Percentiles rank a stretch among this genome's conserved stretches.
phyloP scores from a whole-genome alignment of 352 stramenopile genomes.

The Phytophthora constricta region DNA sequence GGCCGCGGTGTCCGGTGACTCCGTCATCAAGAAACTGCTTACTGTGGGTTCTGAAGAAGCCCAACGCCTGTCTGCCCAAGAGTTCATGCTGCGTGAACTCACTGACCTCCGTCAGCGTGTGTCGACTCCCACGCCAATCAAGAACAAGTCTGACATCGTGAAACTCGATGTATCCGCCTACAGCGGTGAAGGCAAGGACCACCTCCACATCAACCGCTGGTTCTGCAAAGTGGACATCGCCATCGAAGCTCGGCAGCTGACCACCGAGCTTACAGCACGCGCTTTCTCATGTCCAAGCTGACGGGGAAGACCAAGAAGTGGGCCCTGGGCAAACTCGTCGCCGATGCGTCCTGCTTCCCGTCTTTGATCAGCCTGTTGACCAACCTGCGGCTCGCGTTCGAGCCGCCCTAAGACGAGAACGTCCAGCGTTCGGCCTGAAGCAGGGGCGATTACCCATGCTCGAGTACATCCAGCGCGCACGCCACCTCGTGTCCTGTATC shows the following conservation, averaged over 20 bases:
- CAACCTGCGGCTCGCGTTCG: conserved; percentile 11
- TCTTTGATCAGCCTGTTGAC: conserved; percentile 3
- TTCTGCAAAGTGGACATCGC: conserved; percentile 18
- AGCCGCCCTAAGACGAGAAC: conserved; percentile 17
- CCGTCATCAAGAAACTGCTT: conserved; percentile 8
- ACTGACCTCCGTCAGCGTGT: conserved; percentile 13
- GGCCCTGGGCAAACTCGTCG: conserved; percentile 9
- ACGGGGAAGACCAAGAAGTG: background rate
- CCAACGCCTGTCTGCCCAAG: background rate
- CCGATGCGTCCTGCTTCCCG: conserved; percentile 15
- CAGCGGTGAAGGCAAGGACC: conserved; percentile 10
- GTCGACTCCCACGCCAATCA: conserved; percentile 15
- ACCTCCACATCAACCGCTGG: conserved; percentile 17
- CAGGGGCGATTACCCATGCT: conserved; percentile 23
- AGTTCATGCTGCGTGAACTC: conserved; percentile 19
- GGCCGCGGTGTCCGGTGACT: conserved; percentile 1
- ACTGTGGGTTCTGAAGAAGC: background rate
- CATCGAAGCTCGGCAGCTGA: conserved; percentile 25
- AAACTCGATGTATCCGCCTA: conserved; percentile 41
- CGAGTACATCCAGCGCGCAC: conserved; percentile 29
- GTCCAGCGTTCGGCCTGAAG: conserved; percentile 13
- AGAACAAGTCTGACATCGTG: conserved; percentile 27
- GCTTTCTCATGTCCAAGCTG: conserved; percentile 23
- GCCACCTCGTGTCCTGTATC: conserved; percentile 18
- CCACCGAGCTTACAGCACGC: conserved; percentile 1